Base-by-base conservation (phyloP, 345 rosid genomes). In the Gossypium bickii region DNA sequence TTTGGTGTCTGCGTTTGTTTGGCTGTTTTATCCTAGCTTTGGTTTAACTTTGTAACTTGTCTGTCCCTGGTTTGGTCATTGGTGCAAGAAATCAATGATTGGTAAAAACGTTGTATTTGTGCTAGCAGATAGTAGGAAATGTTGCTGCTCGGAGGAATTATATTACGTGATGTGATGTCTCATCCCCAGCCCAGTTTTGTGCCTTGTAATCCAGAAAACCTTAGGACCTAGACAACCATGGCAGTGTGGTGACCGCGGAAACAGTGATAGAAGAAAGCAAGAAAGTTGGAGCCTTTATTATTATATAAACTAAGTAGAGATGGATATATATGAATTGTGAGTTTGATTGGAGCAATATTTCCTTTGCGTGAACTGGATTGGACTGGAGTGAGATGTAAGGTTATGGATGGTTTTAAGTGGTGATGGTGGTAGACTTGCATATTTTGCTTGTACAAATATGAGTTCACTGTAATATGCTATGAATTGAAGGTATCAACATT, bases 121-220 rank as follows among this genome's bases (percentile, higher is more conserved):
- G 60, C 10, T 51, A 51, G 60, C 72, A 69, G 72, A 51, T 52
- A 2, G 73, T 70, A 29, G 61, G 45, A 27, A 70, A 52, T 24
- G 45, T 52, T 29, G 60, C 17, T 51, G 73, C 73, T 52, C 10
- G 11, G 38, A 70, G 73, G 73, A 51, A 29, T 51, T 52, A 24
- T 57, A 20, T 57, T 2, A 18, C 13, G 62, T 58, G 34, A 3
- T 57, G 61, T 22, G 12, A 45, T 24, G 45, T 25, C 4, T 52
- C 45, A 10, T 29, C 25, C 60, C 60, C 61, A 29, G 61, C 59
- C 73, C 73, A 52, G 17, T 70, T 70, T 29, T 52, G 61, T 70
- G 58, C 56, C 10, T 9, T 49, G 43, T 6, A 10, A 25, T 69
- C 24, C 22, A 17, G 25, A 9, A 52, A 69, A 29, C 11, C 59